Conservation (phyloP, 2,329 filamentous ascomycete genomes). For the Ophiostoma ulmi region DNA sequence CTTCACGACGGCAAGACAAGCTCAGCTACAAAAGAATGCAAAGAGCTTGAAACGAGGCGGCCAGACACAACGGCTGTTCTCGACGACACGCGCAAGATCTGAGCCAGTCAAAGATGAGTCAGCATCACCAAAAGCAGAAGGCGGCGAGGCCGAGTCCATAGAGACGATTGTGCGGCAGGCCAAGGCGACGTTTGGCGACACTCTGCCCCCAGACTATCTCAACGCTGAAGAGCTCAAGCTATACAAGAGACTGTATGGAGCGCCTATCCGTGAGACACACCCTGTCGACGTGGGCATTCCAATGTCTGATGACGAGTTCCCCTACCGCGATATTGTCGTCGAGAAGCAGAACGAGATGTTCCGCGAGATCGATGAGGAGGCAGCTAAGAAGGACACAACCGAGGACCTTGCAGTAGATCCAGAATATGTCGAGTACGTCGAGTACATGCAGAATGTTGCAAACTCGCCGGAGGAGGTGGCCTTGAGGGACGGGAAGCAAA, state of each 20-base stretch:
- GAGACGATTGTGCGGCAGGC: slow-evolving; percentile 65
- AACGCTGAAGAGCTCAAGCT: slow-evolving; percentile 64
- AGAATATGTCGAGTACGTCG: slow-evolving; percentile 59
- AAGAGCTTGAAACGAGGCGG: not conserved
- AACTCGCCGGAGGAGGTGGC: not conserved
- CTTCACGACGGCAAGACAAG: not conserved
- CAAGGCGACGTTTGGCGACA: slow-evolving; percentile 70
- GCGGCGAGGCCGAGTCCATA: slow-evolving; percentile 31
- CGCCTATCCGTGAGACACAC: slow-evolving; percentile 58
- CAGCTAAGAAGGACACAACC: not conserved
- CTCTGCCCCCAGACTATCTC: slow-evolving; percentile 66
- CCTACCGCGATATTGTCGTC: slow-evolving; percentile 15
- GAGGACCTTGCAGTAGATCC: slow-evolving; percentile 29
- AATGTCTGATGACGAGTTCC: slow-evolving; percentile 29
- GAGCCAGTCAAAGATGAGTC: not conserved
- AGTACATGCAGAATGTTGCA: slow-evolving; percentile 36
- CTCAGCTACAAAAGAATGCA: not conserved
- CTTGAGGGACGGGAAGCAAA: not conserved
- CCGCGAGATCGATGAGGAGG: slow-evolving; percentile 40
- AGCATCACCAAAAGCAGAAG: not conserved
- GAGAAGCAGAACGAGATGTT: slow-evolving; percentile 45
- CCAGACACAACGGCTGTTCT: slow-evolving; percentile 11
- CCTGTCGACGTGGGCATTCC: slow-evolving; percentile 55
- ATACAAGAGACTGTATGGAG: slow-evolving; percentile 77
- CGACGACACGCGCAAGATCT: not conserved